A percentile compares a stretch with the other conserved stretches of the same genome.
phyloP scores from a whole-genome alignment of 2,329 filamentous ascomycete genomes.

The Colletotrichum sp. region DNA sequence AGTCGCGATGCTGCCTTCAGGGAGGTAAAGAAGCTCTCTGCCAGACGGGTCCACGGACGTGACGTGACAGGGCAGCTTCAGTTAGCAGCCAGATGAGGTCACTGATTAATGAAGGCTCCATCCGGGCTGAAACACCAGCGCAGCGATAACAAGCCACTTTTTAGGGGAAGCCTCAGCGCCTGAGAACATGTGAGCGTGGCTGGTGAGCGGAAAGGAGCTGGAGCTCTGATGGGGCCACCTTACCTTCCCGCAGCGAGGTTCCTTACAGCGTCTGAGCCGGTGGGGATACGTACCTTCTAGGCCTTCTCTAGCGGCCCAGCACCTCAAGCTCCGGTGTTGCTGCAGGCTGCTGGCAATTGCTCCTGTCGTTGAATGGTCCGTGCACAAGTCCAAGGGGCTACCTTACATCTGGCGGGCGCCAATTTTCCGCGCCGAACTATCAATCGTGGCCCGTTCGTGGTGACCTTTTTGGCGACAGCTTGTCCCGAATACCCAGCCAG shows the following conservation, averaged over 20 bases:
- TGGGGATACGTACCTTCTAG: background rate
- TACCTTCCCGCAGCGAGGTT: background rate
- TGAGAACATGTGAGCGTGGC: conserved; percentile 4
- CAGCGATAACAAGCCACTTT: conserved; percentile 9
- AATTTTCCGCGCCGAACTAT: conserved; percentile 21
- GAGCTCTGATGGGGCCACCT: conserved; percentile 7
- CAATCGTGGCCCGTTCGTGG: conserved; percentile 21
- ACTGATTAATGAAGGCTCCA: conserved; percentile 15
- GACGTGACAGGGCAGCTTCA: background rate
- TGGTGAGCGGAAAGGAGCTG: background rate
- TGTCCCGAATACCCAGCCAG: conserved; percentile 25
- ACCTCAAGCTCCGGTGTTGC: background rate
- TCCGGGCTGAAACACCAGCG: conserved; percentile 14
- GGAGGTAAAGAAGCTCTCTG: conserved; percentile 2
- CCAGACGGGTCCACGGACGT: background rate
- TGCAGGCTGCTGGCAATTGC: background rate
- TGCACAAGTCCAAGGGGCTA: conserved; percentile 8
- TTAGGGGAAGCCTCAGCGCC: background rate
- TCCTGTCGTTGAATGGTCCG: conserved; percentile 4
- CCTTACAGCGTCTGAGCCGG: background rate
- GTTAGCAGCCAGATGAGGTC: conserved; percentile 16
- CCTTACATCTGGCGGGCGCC: conserved; percentile 14
- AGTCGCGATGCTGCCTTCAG: background rate
- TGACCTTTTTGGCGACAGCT: conserved; percentile 26
- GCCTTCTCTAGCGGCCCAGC: background rate